These are phyloP conservation scores for Chlorella sp. DNA, from an alignment of 139 green algal species.

Conservation along the genomic window DNA sequence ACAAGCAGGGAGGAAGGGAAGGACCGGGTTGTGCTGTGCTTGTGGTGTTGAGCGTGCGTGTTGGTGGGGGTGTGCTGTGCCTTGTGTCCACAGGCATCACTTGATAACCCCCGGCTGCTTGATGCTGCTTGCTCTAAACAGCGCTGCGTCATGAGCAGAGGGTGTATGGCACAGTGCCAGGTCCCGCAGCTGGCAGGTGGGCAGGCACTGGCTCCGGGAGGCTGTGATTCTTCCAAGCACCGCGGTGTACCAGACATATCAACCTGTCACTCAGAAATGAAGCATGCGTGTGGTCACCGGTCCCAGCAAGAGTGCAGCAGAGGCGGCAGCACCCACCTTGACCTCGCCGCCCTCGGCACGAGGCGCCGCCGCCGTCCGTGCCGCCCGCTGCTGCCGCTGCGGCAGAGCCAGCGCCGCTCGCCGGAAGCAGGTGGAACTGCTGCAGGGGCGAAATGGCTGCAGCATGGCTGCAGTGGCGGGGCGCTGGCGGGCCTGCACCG, in stretches of 20 bases:
- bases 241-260: neutral
- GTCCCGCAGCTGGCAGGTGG: neutral
- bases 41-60: neutral
- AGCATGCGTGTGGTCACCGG: neutral
- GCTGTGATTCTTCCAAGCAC: neutral
- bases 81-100: neutral
- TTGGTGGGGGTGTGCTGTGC: neutral
- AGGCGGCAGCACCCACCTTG: neutral
- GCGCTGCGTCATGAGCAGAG: no score
- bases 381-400: neutral
- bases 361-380: neutral
- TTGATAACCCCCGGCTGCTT: no score
- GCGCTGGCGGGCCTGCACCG: neutral
- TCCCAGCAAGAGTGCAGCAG: neutral
- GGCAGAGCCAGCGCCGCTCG: neutral
- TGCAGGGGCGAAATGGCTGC: neutral
- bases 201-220: neutral
- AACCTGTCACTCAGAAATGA: neutral
- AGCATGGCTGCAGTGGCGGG: neutral
- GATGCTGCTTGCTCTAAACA: no score
- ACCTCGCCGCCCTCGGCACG: slow-evolving; percentile 2
- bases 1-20: neutral
- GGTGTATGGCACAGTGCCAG: neutral
- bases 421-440: neutral
- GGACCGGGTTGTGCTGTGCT: neutral